These are phyloP conservation scores for Pezicula carpinea DNA, from an alignment of 2,329 filamentous ascomycete species.

Conservation along the genomic window DNA sequence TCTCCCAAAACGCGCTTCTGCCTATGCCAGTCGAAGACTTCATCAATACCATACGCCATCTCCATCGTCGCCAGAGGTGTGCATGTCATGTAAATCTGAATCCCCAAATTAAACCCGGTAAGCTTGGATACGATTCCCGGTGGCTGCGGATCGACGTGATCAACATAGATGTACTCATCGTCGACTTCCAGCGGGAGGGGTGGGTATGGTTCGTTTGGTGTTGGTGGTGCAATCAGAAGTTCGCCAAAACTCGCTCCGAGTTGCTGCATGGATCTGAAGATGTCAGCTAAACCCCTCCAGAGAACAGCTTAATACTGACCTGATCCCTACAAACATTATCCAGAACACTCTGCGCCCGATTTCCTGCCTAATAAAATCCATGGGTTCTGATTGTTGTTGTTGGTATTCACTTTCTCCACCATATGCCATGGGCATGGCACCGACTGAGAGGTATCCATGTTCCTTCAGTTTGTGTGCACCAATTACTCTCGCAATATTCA, in stretches of 20 bases:
- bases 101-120: slow-evolving; percentile 75
- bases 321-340: slow-evolving; percentile 70
- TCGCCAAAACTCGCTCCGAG: slow-evolving; percentile 68
- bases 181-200: slow-evolving; percentile 78
- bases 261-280: slow-evolving; percentile 66
- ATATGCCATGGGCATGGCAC: slow-evolving; percentile 16
- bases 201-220: slow-evolving; percentile 70
- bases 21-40: slow-evolving; percentile 70
- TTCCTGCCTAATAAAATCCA: slow-evolving; percentile 69
- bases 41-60: slow-evolving; percentile 74
- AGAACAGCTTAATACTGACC: slow-evolving; percentile 38
- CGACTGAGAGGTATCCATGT: slow-evolving; percentile 27
- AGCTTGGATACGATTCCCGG: slow-evolving; percentile 64
- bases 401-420: slow-evolving; percentile 13
- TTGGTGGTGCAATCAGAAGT: slow-evolving; percentile 71
- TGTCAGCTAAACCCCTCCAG: slow-evolving; percentile 12
- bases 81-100: slow-evolving; percentile 76
- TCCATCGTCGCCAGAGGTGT: slow-evolving; percentile 75
- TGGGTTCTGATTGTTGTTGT: slow-evolving; percentile 8
- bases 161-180: slow-evolving; percentile 72
- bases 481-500: slow-evolving; percentile 64
- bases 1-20: slow-evolving; percentile 70
- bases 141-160: slow-evolving; percentile 67
- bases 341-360: slow-evolving; percentile 79
- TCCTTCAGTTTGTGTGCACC: slow-evolving; percentile 55